Evolutionary conservation across 2,329 filamentous ascomycete species (phyloP).

Genomic region (Alternaria incomplexa): DNA sequence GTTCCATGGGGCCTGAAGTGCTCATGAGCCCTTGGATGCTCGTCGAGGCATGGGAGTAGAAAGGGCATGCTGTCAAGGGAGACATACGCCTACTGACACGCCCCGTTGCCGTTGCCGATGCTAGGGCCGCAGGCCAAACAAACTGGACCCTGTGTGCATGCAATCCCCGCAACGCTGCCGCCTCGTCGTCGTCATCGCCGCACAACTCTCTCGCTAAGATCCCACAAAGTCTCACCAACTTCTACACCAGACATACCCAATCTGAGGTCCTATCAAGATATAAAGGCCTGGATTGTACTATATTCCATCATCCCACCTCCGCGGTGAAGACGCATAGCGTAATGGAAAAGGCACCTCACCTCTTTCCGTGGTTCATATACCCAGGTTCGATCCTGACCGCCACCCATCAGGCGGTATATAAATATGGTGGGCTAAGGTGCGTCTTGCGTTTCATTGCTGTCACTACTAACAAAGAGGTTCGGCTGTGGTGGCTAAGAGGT

Average conservation of each 20-base stretch:
- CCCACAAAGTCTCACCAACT: background rate
- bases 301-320: background rate
- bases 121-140: background rate
- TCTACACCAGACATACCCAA: background rate
- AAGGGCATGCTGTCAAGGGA: background rate
- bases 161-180: background rate
- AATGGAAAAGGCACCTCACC: background rate
- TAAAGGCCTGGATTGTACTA: background rate
- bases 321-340: background rate
- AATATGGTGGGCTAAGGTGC: background rate
- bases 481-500: background rate
- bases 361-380: background rate
- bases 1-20: background rate
- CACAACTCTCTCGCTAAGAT: background rate
- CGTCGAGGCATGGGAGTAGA: background rate
- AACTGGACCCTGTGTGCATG: background rate
- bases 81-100: background rate
- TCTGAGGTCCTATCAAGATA: background rate
- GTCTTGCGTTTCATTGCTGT: background rate
- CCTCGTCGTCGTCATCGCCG: background rate
- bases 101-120: background rate
- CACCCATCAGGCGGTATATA: background rate
- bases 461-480: background rate
- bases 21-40: background rate
- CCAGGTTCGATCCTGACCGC: background rate